Conservation (phyloP, 495 filamentous ascomycete genomes). For the Mycothermus thermophilus region DNA sequence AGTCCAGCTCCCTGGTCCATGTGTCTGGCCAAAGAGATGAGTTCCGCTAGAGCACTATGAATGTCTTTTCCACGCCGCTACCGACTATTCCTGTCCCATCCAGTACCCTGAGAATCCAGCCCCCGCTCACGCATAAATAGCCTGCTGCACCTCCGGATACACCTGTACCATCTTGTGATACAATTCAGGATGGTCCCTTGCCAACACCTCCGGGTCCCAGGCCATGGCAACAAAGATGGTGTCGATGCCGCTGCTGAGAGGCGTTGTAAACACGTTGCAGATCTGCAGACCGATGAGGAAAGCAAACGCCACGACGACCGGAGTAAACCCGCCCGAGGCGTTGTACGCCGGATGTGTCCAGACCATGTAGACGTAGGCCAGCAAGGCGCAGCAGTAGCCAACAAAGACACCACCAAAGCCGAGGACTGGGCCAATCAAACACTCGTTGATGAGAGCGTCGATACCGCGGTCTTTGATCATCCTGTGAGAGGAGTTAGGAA, state of each 20-base stretch:
- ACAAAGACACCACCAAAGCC: conserved; percentile 76
- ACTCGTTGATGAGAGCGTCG: conserved; percentile 80
- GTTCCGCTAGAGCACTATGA: too few species aligned
- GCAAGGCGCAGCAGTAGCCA: conserved; percentile 63
- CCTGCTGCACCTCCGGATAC: conserved; percentile 67
- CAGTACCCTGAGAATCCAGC: neutral
- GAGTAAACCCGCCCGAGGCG: conserved; percentile 39
- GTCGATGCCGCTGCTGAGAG: conserved; percentile 54
- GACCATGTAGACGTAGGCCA: conserved; percentile 73
- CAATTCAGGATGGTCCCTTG: conserved; percentile 66
- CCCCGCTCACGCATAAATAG: conserved; percentile 28
- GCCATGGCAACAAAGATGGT: conserved; percentile 83
- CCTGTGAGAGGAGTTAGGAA: conserved; percentile 15
- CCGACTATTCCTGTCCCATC: too few species aligned
- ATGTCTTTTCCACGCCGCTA: too few species aligned
- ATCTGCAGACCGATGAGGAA: conserved; percentile 82
- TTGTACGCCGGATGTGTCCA: conserved; percentile 69
- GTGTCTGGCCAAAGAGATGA: too few species aligned
- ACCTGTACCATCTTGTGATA: conserved; percentile 61
- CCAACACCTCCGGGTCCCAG: conserved; percentile 79
- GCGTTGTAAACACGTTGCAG: conserved; percentile 75
- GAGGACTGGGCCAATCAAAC: conserved; percentile 80
- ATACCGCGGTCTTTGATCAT: conserved; percentile 89
- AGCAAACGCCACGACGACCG: conserved; percentile 65
- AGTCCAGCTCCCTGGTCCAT: too few species aligned